Conservation (phyloP, 148 eudicot genomes). For the Dysphania ambrosioides region DNA sequence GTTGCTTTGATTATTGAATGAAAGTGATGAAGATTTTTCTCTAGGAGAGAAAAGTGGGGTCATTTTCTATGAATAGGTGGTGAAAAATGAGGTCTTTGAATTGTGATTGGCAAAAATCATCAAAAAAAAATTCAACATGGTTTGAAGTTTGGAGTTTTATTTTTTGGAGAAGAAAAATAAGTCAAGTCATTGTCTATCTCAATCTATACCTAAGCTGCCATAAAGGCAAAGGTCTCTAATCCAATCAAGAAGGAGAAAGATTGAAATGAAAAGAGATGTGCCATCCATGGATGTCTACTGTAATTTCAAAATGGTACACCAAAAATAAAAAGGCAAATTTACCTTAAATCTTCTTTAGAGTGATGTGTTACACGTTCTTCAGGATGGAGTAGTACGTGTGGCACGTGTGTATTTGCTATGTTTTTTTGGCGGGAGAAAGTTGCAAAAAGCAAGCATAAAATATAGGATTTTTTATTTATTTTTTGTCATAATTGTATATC, state of each 20-base stretch:
- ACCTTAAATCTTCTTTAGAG: too few relatives aligned
- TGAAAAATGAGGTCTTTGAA: constrained; percentile 19
- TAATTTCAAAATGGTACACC: neutral
- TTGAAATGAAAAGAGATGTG: neutral
- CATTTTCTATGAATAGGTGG: constrained; percentile 18
- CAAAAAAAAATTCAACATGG: too few relatives aligned
- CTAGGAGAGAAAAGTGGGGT: constrained; percentile 9
- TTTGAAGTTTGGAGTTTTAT: too few relatives aligned
- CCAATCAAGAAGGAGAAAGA: too few relatives aligned
- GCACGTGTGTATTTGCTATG: constrained; percentile 15
- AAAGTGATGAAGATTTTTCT: neutral
- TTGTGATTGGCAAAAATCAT: constrained; percentile 2
- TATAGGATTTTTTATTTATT: neutral
- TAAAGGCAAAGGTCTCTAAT: too few relatives aligned
- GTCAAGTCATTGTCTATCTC: too few relatives aligned
- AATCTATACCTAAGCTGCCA: too few relatives aligned
- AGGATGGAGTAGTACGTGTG: neutral
- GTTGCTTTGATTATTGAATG: constrained; percentile 22
- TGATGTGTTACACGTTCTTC: neutral
- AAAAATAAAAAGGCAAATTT: neutral
- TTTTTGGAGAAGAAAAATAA: too few relatives aligned
- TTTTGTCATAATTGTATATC: neutral
- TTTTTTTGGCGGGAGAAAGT: too few relatives aligned
- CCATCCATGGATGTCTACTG: neutral
- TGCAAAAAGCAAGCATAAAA: neutral